Evolutionary conservation across 345 rosid genomes (phyloP).

Genomic region (Adansonia digitata): DNA sequence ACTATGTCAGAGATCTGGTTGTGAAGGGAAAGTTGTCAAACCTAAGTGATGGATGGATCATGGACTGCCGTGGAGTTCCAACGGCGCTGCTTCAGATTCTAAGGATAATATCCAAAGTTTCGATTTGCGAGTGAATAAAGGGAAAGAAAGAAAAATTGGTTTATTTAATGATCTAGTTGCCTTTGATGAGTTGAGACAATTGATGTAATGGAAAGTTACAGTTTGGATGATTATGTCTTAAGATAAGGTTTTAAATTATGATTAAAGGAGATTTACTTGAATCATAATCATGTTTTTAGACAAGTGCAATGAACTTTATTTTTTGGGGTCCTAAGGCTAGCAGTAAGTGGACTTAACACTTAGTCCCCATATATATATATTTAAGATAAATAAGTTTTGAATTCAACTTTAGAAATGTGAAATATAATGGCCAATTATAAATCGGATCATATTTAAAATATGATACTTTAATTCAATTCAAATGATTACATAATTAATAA

Average conservation of each 20-base stretch:
- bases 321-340: background rate
- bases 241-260: background rate
- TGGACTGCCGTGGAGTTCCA: background rate
- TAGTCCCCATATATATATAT: background rate
- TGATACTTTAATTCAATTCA: too few species aligned
- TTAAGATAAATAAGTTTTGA: background rate
- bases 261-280: background rate
- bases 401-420: too few species aligned
- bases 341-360: background rate
- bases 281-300: conserved; percentile 1
- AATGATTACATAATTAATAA: too few species aligned
- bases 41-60: background rate
- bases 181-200: background rate
- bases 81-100: background rate
- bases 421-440: too few species aligned
- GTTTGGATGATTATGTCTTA: background rate
- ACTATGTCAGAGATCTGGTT: too few species aligned
- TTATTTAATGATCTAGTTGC: background rate
- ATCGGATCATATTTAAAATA: too few species aligned
- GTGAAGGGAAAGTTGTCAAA: background rate
- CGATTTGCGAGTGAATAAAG: background rate
- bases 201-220: background rate
- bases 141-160: background rate
- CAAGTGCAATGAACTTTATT: background rate
- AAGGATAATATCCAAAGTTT: background rate